Percentiles rank a stretch among this genome's conserved stretches.
Conservation (phyloP, 2,329 filamentous ascomycete genomes). For the Fusarium hostae region DNA sequence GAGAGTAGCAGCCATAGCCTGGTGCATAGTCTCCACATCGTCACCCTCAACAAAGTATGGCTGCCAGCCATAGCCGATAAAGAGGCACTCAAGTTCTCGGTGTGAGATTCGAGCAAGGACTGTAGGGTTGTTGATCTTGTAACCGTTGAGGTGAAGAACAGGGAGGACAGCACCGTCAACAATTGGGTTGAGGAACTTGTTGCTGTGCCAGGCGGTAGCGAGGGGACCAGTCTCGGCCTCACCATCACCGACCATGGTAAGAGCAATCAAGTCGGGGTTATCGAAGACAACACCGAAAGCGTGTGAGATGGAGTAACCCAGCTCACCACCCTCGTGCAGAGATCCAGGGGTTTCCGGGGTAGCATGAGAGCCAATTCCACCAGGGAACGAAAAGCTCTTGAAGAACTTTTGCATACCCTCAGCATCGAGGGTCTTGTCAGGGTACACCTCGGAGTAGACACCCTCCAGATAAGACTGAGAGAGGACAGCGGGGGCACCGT, state of each 20-base stretch:
- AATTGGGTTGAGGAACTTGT: conserved; percentile 83
- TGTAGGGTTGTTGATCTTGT: conserved; percentile 87
- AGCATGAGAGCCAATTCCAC: conserved; percentile 80
- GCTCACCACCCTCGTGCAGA: conserved; percentile 82
- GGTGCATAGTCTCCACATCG: conserved; percentile 79
- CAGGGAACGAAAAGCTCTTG: conserved; percentile 85
- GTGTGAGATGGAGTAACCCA: conserved; percentile 84
- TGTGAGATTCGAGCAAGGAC: conserved; percentile 78
- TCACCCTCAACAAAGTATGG: conserved; percentile 84
- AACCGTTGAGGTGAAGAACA: conserved; percentile 82
- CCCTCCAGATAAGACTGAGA: conserved; percentile 83
- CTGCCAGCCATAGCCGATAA: conserved; percentile 80
- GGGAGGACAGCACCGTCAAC: conserved; percentile 82
- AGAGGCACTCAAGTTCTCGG: conserved; percentile 75
- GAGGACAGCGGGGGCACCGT: conserved; percentile 80
- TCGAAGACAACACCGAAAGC: conserved; percentile 83
- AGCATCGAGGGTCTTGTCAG: conserved; percentile 74
- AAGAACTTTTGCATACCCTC: conserved; percentile 80
- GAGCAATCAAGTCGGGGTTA: conserved; percentile 76
- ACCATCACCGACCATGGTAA: conserved; percentile 84
- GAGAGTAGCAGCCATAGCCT: conserved; percentile 82
- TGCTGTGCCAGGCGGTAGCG: conserved; percentile 84
- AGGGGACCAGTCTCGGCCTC: conserved; percentile 85
- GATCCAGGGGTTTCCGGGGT: conserved; percentile 83
- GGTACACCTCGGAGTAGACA: conserved; percentile 81